A percentile compares a stretch with the other conserved stretches of the same genome.
phyloP scores from a whole-genome alignment of 441 rosid genomes.

The Kokia cookei region DNA sequence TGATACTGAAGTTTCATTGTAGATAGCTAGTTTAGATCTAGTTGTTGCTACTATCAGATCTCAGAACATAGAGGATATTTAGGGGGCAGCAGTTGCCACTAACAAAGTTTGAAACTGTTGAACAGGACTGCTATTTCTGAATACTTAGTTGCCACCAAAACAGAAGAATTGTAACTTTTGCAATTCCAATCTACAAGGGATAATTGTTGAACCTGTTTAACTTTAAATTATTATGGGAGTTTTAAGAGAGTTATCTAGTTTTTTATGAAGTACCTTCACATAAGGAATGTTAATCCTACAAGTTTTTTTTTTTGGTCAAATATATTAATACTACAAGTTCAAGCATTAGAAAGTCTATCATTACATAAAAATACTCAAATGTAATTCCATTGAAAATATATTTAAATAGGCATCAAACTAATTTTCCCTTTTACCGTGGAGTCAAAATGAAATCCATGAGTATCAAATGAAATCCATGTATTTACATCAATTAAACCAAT shows the following conservation, averaged over 20 bases:
- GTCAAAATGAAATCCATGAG: neutral
- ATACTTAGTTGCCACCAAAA: neutral
- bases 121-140: neutral
- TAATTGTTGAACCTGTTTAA: neutral
- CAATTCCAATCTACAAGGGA: neutral
- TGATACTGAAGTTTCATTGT: neutral
- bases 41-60: neutral
- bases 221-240: neutral
- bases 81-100: neutral
- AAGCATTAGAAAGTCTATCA: neutral
- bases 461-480: neutral
- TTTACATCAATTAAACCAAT: neutral
- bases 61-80: neutral
- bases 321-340: neutral
- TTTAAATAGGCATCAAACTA: neutral
- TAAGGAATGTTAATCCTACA: neutral
- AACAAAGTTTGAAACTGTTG: neutral
- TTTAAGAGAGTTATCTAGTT: neutral
- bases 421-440: neutral
- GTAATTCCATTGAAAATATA: too few relatives aligned
- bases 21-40: neutral
- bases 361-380: neutral
- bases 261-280: neutral
- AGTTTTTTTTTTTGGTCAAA: too few relatives aligned
- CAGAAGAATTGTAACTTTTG: neutral